phyloP scores from a whole-genome alignment of 2,329 filamentous ascomycete species.

The Aspergillus uvarum region DNA sequence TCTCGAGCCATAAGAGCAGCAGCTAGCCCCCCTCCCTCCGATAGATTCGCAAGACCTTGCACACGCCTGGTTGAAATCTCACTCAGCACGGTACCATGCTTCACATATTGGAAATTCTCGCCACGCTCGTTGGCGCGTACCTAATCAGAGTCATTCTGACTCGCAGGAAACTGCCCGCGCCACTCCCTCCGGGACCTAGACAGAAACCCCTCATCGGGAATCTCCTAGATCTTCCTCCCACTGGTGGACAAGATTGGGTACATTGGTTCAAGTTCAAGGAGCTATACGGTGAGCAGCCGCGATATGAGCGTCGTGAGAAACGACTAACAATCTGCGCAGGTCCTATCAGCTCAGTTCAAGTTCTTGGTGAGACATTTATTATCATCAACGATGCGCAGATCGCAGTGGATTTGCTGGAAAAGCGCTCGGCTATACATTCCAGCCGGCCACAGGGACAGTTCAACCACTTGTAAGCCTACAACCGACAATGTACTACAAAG shows the following conservation, averaged over 20 bases:
- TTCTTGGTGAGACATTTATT: slow-evolving; percentile 39
- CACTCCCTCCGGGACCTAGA: slow-evolving; percentile 53
- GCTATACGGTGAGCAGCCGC: slow-evolving; percentile 31
- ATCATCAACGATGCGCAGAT: slow-evolving; percentile 36
- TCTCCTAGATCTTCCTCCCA: slow-evolving; percentile 48
- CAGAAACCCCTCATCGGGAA: slow-evolving; percentile 53
- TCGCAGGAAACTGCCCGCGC: neutral
- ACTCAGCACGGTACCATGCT: neutral
- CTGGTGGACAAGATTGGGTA: slow-evolving; percentile 39
- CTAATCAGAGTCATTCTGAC: neutral
- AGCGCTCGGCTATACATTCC: slow-evolving; percentile 31
- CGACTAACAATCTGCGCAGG: slow-evolving; percentile 19
- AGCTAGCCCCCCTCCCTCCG: neutral
- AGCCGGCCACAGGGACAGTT: slow-evolving; percentile 34
- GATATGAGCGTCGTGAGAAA: neutral
- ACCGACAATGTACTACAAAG: neutral
- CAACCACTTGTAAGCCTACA: slow-evolving; percentile 37
- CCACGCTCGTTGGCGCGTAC: neutral
- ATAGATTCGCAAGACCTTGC: neutral
- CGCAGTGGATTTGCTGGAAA: slow-evolving; percentile 38
- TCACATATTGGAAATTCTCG: neutral
- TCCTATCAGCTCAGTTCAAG: slow-evolving; percentile 40
- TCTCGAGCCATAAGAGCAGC: neutral
- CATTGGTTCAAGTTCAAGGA: slow-evolving; percentile 49
- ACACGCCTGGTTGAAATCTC: neutral